A percentile compares a stretch with the other conserved stretches of the same genome.
These are phyloP conservation scores for Volvariella volvacea DNA, from an alignment of 1,284 basidiomycete genomes.

Conservation along the genomic window DNA sequence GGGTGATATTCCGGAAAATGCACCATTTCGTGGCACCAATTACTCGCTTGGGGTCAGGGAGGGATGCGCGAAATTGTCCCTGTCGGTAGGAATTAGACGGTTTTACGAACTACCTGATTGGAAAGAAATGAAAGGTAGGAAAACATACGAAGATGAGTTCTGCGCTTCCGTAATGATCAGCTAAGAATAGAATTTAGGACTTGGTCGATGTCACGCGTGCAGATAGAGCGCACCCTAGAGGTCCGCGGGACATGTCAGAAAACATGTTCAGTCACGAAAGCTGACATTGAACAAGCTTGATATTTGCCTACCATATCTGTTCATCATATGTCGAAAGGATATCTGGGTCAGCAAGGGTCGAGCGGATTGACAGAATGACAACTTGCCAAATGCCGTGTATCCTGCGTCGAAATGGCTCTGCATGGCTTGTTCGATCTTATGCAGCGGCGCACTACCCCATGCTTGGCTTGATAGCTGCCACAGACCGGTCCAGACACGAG, in stretches of 20 bases:
- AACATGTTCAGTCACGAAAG: background rate
- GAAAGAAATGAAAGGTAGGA: conserved; percentile 1
- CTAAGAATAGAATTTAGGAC: conserved; percentile 25
- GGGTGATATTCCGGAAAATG: conserved; percentile 53
- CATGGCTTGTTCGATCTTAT: conserved; percentile 66
- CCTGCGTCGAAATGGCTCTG: conserved; percentile 53
- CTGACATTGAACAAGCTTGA: conserved; percentile 1
- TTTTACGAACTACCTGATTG: conserved; percentile 10
- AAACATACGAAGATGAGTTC: conserved; percentile 68
- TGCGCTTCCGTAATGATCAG: conserved; percentile 77
- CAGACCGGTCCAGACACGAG: conserved; percentile 70
- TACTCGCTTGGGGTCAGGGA: conserved; percentile 35
- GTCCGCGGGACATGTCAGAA: too few species aligned
- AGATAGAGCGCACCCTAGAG: background rate
- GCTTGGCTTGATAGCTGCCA: conserved; percentile 81
- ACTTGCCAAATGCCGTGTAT: conserved; percentile 67
- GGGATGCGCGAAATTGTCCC: conserved; percentile 59
- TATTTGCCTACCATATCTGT: conserved; percentile 46
- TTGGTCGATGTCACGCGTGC: too few species aligned
- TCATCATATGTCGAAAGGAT: conserved; percentile 2
- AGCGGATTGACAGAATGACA: conserved; percentile 3
- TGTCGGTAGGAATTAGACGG: conserved; percentile 19
- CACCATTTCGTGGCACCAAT: conserved; percentile 80
- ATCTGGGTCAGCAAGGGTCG: conserved; percentile 8
- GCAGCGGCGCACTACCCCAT: conserved; percentile 68